A percentile compares a stretch with the other conserved stretches of the same genome.
Evolutionary conservation across 345 rosid species (phyloP).

Genomic region (Arabis hirsuta): DNA sequence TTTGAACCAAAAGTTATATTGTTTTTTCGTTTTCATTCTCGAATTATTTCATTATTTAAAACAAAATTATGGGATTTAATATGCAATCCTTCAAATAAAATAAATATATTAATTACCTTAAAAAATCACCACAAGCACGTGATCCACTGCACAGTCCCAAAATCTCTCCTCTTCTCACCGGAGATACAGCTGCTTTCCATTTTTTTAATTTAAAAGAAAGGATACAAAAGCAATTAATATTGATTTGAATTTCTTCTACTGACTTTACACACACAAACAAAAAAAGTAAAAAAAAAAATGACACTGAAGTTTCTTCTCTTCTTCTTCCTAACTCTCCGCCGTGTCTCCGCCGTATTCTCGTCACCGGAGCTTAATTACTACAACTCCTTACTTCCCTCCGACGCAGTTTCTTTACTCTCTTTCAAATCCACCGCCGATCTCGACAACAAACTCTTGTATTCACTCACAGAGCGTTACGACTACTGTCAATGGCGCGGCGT

Average conservation of each 20-base stretch:
- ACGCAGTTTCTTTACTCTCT: conserved; percentile 75
- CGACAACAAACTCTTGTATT: conserved; percentile 70
- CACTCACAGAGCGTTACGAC: conserved; percentile 81
- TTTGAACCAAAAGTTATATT: background rate
- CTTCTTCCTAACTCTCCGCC: conserved; percentile 25
- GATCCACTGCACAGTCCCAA: conserved; percentile 38
- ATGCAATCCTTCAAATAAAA: background rate
- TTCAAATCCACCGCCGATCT: conserved; percentile 88
- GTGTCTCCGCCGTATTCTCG: conserved; percentile 39
- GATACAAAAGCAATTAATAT: conserved; percentile 25
- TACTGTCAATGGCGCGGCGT: conserved; percentile 97
- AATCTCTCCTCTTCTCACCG: conserved; percentile 27
- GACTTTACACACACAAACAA: background rate
- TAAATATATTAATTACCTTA: background rate
- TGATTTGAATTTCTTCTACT: conserved; percentile 7
- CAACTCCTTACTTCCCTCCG: conserved; percentile 59
- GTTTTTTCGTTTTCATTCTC: background rate
- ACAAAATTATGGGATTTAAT: too few relatives aligned
- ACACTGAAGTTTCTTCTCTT: conserved; percentile 28
- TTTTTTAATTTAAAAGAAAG: background rate
- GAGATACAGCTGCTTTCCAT: conserved; percentile 26
- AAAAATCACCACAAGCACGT: conserved; percentile 31
- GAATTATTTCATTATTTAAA: background rate
- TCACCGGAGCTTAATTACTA: conserved; percentile 46
- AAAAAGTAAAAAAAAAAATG: conserved; percentile 32